A percentile compares a stretch with the other conserved stretches of the same genome.
These are phyloP conservation scores for Mycena rebaudengoi DNA, from an alignment of 768 basidiomycete species.

Conservation along the genomic window DNA sequence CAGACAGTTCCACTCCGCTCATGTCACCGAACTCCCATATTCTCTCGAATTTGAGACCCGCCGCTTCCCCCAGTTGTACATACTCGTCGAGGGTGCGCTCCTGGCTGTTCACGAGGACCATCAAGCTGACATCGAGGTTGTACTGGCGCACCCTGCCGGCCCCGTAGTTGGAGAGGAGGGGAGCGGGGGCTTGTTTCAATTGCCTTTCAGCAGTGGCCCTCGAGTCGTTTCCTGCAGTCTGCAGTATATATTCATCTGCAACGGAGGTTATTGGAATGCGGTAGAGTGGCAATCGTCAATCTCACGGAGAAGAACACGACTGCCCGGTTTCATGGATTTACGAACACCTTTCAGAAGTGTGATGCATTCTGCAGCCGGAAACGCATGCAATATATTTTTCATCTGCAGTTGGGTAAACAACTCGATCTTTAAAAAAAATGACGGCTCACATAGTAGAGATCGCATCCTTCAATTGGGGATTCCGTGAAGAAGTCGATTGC, in stretches of 20 bases:
- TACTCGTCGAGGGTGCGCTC: constrained; percentile 28
- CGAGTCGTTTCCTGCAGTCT: constrained; percentile 11
- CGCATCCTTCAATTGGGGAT: constrained; percentile 43
- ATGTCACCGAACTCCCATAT: constrained; percentile 28
- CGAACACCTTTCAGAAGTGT: constrained; percentile 22
- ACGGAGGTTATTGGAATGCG: background rate
- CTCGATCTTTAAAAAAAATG: background rate
- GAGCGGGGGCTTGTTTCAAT: constrained; percentile 17
- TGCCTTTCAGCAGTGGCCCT: background rate
- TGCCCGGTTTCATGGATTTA: constrained; percentile 22
- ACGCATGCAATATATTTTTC: constrained; percentile 26
- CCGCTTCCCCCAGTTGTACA: constrained; percentile 14
- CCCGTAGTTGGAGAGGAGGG: constrained; percentile 21
- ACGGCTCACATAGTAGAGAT: constrained; percentile 51
- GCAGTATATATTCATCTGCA: constrained; percentile 23
- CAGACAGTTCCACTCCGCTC: constrained; percentile 24
- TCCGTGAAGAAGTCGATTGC: constrained; percentile 50
- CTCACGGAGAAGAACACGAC: constrained; percentile 26
- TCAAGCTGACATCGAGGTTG: constrained; percentile 23
- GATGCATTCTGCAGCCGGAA: constrained; percentile 4
- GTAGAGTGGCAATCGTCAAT: background rate
- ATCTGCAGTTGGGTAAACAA: background rate
- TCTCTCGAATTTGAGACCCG: constrained; percentile 18
- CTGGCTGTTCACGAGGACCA: constrained; percentile 19
- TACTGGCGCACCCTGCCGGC: constrained; percentile 21